Percentiles rank a stretch among this genome's conserved stretches.
Conservation (phyloP, 495 filamentous ascomycete species). For the Neurospora sp. region DNA sequence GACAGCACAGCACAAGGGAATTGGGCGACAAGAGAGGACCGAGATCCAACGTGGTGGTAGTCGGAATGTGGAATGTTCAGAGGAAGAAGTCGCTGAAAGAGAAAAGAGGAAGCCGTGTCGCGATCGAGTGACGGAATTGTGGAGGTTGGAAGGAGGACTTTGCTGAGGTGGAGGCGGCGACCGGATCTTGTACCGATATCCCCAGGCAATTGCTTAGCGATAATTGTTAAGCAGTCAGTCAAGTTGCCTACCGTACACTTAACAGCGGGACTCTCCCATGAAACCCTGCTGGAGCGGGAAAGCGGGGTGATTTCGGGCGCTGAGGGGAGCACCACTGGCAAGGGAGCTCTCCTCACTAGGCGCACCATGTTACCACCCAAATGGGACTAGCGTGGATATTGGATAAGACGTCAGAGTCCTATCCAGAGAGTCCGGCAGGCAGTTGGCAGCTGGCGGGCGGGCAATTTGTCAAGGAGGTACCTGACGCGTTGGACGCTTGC, state of each 20-base stretch:
- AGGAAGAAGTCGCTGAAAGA: neutral
- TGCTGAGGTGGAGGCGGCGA: slow-evolving; percentile 11
- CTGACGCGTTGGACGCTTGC: slow-evolving; percentile 28
- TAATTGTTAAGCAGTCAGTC: neutral
- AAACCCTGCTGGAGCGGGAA: neutral
- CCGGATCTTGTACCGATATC: neutral
- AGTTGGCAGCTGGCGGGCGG: neutral
- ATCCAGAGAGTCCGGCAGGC: neutral
- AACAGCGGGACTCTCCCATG: neutral
- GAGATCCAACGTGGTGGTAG: neutral
- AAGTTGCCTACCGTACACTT: neutral
- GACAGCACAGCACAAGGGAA: neutral
- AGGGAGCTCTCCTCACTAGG: neutral
- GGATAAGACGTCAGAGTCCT: neutral
- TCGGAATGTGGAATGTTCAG: neutral
- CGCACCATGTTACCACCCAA: neutral
- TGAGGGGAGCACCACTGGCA: neutral
- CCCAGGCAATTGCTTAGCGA: neutral
- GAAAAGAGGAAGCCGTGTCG: slow-evolving; percentile 2
- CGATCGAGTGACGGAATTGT: slow-evolving; percentile 16
- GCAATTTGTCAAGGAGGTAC: slow-evolving; percentile 9
- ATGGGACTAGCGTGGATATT: neutral
- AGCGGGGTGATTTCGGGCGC: neutral
- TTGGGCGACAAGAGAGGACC: neutral
- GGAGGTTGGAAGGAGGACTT: slow-evolving; percentile 24